Evolutionary conservation across 176 grass and related monocot genomes (phyloP).

Genomic region (Saccharum officinarum): DNA sequence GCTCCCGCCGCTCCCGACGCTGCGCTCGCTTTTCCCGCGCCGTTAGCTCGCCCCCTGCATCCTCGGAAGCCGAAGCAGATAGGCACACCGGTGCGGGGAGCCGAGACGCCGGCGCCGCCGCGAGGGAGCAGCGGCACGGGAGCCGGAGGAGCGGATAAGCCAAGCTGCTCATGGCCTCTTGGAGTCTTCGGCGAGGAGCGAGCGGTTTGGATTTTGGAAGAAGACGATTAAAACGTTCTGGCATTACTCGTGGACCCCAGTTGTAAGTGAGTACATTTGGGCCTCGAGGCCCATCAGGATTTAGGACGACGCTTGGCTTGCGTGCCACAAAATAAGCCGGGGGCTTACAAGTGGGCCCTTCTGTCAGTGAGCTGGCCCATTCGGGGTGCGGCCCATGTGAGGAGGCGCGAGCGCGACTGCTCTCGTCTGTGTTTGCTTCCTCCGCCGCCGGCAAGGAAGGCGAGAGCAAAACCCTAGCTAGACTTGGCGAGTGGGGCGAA

Average conservation of each 20-base stretch:
- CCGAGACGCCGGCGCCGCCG: background rate
- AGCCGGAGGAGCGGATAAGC: constrained; percentile 50
- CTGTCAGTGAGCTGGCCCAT: background rate
- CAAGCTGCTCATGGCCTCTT: constrained; percentile 26
- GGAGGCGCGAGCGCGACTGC: background rate
- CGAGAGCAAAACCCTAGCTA: constrained; percentile 40
- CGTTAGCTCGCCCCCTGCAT: constrained; percentile 40
- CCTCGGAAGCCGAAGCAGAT: background rate
- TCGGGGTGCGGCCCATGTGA: background rate
- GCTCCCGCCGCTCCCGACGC: constrained; percentile 67
- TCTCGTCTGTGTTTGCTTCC: background rate
- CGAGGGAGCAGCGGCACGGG: constrained; percentile 34
- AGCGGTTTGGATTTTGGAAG: constrained; percentile 9
- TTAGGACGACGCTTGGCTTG: background rate
- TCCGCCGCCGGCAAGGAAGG: background rate
- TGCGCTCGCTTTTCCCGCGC: constrained; percentile 56
- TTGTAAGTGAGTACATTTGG: background rate
- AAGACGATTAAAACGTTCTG: constrained; percentile 5
- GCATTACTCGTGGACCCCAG: background rate
- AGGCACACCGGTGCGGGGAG: background rate
- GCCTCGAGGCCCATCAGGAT: background rate
- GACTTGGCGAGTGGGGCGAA: background rate
- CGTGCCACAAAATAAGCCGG: background rate
- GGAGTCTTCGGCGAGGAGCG: background rate
- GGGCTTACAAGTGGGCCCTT: background rate